Conservation (phyloP, 345 rosid species). For the Corchorus olitorius region DNA sequence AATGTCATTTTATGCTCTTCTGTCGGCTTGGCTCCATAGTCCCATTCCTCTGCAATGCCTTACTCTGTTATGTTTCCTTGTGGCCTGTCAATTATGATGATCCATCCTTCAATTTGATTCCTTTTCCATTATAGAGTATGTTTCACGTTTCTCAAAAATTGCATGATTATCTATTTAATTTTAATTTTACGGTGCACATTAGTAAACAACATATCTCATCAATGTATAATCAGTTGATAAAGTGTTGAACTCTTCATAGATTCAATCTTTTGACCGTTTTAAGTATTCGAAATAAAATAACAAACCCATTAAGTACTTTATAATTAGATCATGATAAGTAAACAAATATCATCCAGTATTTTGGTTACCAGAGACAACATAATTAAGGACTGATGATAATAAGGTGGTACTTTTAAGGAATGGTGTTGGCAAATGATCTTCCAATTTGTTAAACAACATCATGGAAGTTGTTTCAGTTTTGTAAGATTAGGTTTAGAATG, state of each 20-base stretch:
- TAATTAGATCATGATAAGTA: neutral
- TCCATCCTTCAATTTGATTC: slow-evolving; percentile 1
- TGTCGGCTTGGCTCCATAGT: neutral
- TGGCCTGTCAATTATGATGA: neutral
- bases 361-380: too few relatives aligned
- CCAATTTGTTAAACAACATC: neutral
- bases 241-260: too few relatives aligned
- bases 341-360: neutral
- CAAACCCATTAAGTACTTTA: too few relatives aligned
- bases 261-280: too few relatives aligned
- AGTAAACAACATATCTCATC: too few relatives aligned
- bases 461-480: neutral
- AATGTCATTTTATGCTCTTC: neutral
- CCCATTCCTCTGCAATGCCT: neutral
- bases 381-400: too few relatives aligned
- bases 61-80: neutral
- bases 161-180: neutral
- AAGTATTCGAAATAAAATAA: too few relatives aligned
- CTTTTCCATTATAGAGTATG: neutral
- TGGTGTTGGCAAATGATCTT: neutral
- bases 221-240: too few relatives aligned
- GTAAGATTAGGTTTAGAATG: neutral
- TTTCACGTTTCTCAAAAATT: neutral
- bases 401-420: neutral
- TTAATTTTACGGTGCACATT: too few relatives aligned